Conservation (phyloP, 805 yeast species). For the Candida maesae region DNA sequence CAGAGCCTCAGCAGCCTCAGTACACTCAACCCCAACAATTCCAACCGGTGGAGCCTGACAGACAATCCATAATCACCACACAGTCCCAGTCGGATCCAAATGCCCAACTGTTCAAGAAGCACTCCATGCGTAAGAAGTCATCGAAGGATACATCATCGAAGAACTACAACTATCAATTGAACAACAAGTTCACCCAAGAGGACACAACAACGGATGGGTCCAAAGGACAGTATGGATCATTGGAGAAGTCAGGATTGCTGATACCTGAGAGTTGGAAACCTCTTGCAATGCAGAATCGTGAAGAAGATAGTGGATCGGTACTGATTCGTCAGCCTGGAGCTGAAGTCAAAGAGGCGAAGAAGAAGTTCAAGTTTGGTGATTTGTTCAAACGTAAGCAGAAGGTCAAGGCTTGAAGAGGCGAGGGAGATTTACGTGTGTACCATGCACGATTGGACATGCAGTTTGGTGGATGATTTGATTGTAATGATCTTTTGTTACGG, state of each 20-base stretch:
- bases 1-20: too few relatives aligned
- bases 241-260: background rate
- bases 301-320: background rate
- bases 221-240: background rate
- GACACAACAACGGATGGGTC: background rate
- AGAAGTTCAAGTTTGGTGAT: conserved; percentile 7
- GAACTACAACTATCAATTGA: conserved; percentile 11
- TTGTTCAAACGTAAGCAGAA: conserved; percentile 7
- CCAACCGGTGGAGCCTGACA: too few relatives aligned
- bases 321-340: background rate
- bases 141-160: background rate
- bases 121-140: conserved; percentile 1
- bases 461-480: background rate
- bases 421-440: background rate
- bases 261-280: too few relatives aligned
- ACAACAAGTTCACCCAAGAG: conserved; percentile 9
- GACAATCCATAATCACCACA: background rate
- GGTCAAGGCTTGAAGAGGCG: background rate
- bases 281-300: background rate
- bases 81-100: background rate
- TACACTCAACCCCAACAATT: too few relatives aligned
- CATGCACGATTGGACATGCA: too few relatives aligned
- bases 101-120: background rate
- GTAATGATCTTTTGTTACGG: too few relatives aligned
- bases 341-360: conserved; percentile 1